Base-by-base conservation (phyloP, 2,329 filamentous ascomycete genomes). In the Aspergillus proliferans region DNA sequence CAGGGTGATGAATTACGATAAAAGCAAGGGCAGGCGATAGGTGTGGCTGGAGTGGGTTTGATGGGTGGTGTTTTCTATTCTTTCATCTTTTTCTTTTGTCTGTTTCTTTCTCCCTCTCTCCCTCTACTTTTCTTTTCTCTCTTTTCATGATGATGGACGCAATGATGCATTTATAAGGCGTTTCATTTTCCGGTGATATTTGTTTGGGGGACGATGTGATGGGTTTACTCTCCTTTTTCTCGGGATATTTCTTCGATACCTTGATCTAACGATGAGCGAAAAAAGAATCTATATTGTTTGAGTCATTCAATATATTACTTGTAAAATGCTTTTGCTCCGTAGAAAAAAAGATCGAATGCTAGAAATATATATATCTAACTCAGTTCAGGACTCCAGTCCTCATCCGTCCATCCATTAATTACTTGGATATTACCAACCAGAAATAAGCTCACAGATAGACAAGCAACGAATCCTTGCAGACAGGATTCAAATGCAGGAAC, bases 1-100 rank as follows among this genome's bases (percentile, higher is more conserved):
- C 47, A 72, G 67, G 54, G 69, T 77, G 43, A 51, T 76, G 54
- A 72, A 77, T 57, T 76, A 73, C 47, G 71, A 76, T 48, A 67
- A 68, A 45, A 51, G 56, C 21, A 72, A 69, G 56, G 71, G 71
- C 8, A 56, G 48, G 14, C 51, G 57, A 46, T 60, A 52, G 45
- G 4, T 34, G 24, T 19, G 5, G 26, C 18, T 18, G 5, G 21
- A n/a, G 19, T 12, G 40, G 12, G 44, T 47, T 46, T 45, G 19
- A 30, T 22, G 22, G 22, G 22, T 22, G 22, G 5, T 22, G 30
- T 40, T 33, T n/a, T 34, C 33, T n/a, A 34, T 19, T 15, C n/a
- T 18, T 6, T 51, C 38, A 21, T 46, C 24, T 51, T 43, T 42
- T 47, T 10, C 42, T 30, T 22, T 15, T 12, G 1, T 43, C 12